A percentile compares a stretch with the other conserved stretches of the same genome.
Evolutionary conservation across 2,329 filamentous ascomycete species (phyloP).

Genomic region (Triangularia verruculosa): DNA sequence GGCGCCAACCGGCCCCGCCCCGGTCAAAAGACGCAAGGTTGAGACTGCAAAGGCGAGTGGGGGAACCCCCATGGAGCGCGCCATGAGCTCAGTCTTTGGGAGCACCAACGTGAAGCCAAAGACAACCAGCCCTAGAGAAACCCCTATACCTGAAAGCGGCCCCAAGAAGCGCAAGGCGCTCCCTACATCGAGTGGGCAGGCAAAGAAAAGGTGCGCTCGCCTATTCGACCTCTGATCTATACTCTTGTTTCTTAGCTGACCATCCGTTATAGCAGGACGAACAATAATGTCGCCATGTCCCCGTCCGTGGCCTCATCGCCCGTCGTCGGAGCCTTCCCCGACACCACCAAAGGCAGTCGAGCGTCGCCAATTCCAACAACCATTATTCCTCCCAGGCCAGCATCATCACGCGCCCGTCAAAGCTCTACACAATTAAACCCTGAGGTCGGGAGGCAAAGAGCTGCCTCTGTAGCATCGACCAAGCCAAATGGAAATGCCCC

Average conservation of each 20-base stretch:
- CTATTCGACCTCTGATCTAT: conserved; percentile 29
- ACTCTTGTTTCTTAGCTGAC: conserved; percentile 16
- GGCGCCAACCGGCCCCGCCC: conserved; percentile 47
- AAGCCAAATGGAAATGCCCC: conserved; percentile 55
- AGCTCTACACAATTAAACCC: conserved; percentile 64
- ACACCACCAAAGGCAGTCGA: conserved; percentile 50
- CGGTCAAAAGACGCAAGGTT: conserved; percentile 75
- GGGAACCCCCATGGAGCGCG: conserved; percentile 60
- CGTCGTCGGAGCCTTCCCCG: conserved; percentile 65
- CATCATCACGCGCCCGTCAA: conserved; percentile 70
- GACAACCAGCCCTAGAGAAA: conserved; percentile 64
- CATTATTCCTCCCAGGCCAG: conserved; percentile 56
- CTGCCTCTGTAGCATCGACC: conserved; percentile 59
- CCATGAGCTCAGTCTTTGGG: conserved; percentile 59
- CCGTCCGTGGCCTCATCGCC: conserved; percentile 74
- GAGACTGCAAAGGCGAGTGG: conserved; percentile 64
- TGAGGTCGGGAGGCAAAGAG: conserved; percentile 53
- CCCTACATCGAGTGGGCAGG: conserved; percentile 62
- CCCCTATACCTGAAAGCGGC: conserved; percentile 59
- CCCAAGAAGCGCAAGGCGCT: conserved; percentile 71
- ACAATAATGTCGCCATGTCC: conserved; percentile 52
- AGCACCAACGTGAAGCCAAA: conserved; percentile 53
- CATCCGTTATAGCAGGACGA: conserved; percentile 25
- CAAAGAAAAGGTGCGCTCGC: conserved; percentile 70
- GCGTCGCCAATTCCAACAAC: conserved; percentile 58